phyloP scores from a whole-genome alignment of 129 eudicot genomes.

The Arctium minus region DNA sequence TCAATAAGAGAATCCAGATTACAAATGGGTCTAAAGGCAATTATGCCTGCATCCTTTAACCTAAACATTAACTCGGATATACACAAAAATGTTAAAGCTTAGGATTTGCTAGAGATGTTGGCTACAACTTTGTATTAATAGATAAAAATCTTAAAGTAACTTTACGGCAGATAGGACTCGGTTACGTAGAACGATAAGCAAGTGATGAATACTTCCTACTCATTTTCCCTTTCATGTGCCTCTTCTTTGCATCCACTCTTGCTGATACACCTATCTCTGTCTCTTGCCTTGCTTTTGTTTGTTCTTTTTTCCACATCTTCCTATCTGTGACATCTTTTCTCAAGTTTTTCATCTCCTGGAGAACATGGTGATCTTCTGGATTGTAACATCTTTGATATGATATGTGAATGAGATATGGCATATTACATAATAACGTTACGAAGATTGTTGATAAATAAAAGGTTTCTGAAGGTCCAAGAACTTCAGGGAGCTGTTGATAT shows the following conservation, averaged over 20 bases:
- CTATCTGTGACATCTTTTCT: slow-evolving; percentile 40
- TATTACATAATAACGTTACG: slow-evolving; percentile 40
- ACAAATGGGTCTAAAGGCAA: background rate
- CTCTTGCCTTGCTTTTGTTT: slow-evolving; percentile 35
- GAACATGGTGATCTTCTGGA: slow-evolving; percentile 69
- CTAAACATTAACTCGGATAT: too few relatives aligned
- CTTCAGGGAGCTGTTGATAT: slow-evolving; percentile 41
- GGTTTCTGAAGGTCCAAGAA: slow-evolving; percentile 43
- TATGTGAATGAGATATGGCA: slow-evolving; percentile 48
- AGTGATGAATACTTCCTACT: slow-evolving; percentile 33
- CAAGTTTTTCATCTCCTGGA: slow-evolving; percentile 54
- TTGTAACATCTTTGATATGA: slow-evolving; percentile 44
- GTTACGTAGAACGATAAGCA: background rate
- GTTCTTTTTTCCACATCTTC: slow-evolving; percentile 61
- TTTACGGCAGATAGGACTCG: background rate
- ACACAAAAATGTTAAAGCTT: too few relatives aligned
- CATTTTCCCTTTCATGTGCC: slow-evolving; percentile 38
- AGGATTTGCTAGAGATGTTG: too few relatives aligned
- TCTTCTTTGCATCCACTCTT: slow-evolving; percentile 65
- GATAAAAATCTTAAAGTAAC: too few relatives aligned
- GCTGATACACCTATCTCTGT: slow-evolving; percentile 66
- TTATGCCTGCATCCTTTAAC: too few relatives aligned
- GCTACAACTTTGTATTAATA: too few relatives aligned
- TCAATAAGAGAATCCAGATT: background rate
- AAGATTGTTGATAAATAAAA: slow-evolving; percentile 48